Evolutionary conservation across 495 filamentous ascomycete species (phyloP).

Genomic region (Cairneyella variabilis): DNA sequence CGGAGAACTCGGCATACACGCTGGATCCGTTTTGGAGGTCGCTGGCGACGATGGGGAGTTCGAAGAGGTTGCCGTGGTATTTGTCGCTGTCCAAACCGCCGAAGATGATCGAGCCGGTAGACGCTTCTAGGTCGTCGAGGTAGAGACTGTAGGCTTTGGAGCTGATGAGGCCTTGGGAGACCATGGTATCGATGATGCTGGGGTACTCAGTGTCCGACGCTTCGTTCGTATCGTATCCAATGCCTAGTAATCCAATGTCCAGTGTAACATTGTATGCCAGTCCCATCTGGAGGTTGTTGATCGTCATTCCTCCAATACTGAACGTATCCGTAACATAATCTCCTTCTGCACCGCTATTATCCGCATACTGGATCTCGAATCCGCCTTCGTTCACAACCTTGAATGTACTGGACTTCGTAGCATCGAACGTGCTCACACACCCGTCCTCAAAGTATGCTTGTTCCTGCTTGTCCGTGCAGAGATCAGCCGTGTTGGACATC

Average conservation of each 20-base stretch:
- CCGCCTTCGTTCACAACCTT: constrained; percentile 51
- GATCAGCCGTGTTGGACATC: constrained; percentile 35
- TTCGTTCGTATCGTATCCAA: constrained; percentile 79
- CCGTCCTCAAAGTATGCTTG: constrained; percentile 29
- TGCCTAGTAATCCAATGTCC: constrained; percentile 77
- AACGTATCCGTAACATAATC: constrained; percentile 80
- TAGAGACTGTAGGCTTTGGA: constrained; percentile 87
- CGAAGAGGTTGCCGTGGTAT: constrained; percentile 68
- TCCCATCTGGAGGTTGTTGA: constrained; percentile 76
- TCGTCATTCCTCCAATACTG: constrained; percentile 56
- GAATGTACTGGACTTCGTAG: constrained; percentile 66
- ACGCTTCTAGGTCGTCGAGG: constrained; percentile 57
- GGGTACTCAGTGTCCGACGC: constrained; percentile 60
- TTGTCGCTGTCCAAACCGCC: constrained; percentile 87
- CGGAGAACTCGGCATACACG: constrained; percentile 42
- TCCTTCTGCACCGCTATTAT: constrained; percentile 57
- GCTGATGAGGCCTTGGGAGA: constrained; percentile 63
- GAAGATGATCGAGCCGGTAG: constrained; percentile 79
- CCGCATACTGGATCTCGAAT: constrained; percentile 85
- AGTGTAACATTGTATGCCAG: constrained; percentile 67
- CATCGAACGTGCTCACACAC: constrained; percentile 31
- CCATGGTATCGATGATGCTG: constrained; percentile 75
- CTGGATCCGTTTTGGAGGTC: constrained; percentile 3
- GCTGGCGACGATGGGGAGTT: constrained; percentile 55
- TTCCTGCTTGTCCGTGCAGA: constrained; percentile 33